Conservation (phyloP, 2,329 filamentous ascomycete species). For the Fusarium ambrosium region DNA sequence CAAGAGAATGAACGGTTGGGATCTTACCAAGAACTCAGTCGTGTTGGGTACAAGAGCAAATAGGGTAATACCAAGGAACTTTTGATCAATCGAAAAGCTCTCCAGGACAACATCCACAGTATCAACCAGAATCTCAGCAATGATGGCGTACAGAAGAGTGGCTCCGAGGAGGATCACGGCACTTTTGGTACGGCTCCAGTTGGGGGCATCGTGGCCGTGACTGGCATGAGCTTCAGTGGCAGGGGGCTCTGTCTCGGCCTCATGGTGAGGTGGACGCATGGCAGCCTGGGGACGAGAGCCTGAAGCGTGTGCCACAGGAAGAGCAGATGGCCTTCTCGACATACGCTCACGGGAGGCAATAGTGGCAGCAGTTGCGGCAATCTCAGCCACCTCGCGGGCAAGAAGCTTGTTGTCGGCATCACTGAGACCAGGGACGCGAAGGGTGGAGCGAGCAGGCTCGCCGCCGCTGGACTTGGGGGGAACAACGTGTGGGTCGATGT, state of each 20-base stretch:
- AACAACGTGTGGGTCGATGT: constrained; percentile 77
- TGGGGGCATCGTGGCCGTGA: constrained; percentile 94
- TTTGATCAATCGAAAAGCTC: constrained; percentile 92
- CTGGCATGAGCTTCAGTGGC: constrained; percentile 53
- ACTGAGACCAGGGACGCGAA: constrained; percentile 78
- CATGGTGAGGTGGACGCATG: constrained; percentile 51
- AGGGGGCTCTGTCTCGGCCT: constrained; percentile 46
- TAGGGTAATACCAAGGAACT: constrained; percentile 95
- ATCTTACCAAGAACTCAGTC: constrained; percentile 90
- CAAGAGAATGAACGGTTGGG: neutral
- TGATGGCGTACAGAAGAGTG: constrained; percentile 93
- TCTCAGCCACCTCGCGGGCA: constrained; percentile 89
- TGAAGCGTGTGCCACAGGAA: constrained; percentile 38
- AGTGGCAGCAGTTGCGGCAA: constrained; percentile 91
- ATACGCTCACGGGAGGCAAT: constrained; percentile 82
- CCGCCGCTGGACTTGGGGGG: constrained; percentile 74
- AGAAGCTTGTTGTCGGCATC: constrained; percentile 86
- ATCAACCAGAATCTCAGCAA: constrained; percentile 96
- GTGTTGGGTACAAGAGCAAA: constrained; percentile 98
- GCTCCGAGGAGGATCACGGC: constrained; percentile 88
- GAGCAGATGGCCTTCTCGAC: constrained; percentile 55
- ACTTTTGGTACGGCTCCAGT: constrained; percentile 95
- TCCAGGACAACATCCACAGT: constrained; percentile 97
- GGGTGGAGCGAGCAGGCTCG: constrained; percentile 56
- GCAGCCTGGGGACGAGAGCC: constrained; percentile 43